phyloP scores from a whole-genome alignment of 768 basidiomycete species.

The Xerocomus potaroensis region DNA sequence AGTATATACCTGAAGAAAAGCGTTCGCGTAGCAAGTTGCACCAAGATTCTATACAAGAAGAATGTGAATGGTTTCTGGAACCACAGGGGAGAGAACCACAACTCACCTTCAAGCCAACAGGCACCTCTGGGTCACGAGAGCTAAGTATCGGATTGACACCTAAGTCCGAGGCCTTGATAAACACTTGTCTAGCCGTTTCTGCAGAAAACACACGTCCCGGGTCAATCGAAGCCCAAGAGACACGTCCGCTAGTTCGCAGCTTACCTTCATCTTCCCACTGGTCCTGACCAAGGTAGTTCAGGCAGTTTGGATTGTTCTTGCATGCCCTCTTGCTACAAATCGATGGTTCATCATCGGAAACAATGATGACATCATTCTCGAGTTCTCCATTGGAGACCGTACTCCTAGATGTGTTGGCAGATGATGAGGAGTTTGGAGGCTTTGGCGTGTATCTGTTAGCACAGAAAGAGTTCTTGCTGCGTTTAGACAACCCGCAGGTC shows the following conservation, averaged over 20 bases:
- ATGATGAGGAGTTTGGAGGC: conserved; percentile 14
- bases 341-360: conserved; percentile 61
- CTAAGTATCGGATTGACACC: conserved; percentile 51
- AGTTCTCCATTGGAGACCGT: conserved; percentile 38
- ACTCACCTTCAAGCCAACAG: conserved; percentile 74
- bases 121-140: conserved; percentile 49
- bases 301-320: conserved; percentile 74
- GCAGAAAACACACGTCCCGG: conserved; percentile 13
- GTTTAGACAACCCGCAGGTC: conserved; percentile 62
- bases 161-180: conserved; percentile 48
- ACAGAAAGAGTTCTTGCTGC: conserved; percentile 51
- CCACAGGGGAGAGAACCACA: background rate
- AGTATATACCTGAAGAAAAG: conserved; percentile 73
- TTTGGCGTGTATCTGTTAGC: conserved; percentile 46
- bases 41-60: conserved; percentile 71
- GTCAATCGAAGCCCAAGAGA: conserved; percentile 1
- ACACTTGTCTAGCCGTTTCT: conserved; percentile 51
- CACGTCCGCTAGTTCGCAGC: conserved; percentile 13
- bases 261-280: conserved; percentile 73
- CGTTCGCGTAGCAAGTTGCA: conserved; percentile 96
- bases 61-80: conserved; percentile 1
- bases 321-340: conserved; percentile 62
- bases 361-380: conserved; percentile 60
- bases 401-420: conserved; percentile 7
- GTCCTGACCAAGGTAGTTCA: conserved; percentile 84